Conservation (phyloP, 75 land plant species). For the Sequoia sempervirens region DNA sequence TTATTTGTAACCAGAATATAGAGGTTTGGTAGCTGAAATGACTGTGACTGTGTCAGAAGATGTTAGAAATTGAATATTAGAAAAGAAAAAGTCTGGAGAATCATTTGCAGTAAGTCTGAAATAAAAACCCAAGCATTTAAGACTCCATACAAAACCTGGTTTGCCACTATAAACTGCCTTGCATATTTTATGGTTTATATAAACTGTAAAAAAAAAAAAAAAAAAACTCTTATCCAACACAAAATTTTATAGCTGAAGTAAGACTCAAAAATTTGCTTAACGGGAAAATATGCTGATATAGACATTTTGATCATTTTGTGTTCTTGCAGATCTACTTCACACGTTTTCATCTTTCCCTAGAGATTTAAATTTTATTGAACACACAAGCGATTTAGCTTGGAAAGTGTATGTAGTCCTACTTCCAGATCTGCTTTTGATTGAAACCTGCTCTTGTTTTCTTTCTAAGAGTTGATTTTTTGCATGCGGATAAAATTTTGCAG, state of each 20-base stretch:
- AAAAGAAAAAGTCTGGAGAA: neutral
- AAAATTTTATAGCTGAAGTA: neutral
- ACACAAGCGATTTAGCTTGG: slow-evolving; percentile 57
- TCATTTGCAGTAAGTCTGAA: neutral
- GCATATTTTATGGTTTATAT: neutral
- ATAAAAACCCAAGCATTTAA: neutral
- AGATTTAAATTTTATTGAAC: slow-evolving; percentile 71
- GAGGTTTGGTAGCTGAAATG: neutral
- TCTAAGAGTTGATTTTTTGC: neutral
- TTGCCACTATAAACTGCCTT: neutral
- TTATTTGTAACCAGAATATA: neutral
- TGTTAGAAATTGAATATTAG: neutral
- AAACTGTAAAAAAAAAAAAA: neutral
- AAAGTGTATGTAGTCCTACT: slow-evolving; percentile 38
- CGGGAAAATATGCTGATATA: neutral
- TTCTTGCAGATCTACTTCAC: slow-evolving; percentile 51
- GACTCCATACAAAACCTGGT: neutral
- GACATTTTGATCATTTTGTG: slow-evolving; percentile 6
- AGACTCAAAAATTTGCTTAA: neutral
- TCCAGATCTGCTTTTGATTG: neutral
- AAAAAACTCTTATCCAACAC: neutral
- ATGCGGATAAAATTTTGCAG: slow-evolving; percentile 23
- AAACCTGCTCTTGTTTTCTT: slow-evolving; percentile 1
- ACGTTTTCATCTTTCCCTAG: slow-evolving; percentile 46
- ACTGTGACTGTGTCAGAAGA: neutral